phyloP scores from a whole-genome alignment of 352 stramenopile genomes.

The Pythium diclinum region DNA sequence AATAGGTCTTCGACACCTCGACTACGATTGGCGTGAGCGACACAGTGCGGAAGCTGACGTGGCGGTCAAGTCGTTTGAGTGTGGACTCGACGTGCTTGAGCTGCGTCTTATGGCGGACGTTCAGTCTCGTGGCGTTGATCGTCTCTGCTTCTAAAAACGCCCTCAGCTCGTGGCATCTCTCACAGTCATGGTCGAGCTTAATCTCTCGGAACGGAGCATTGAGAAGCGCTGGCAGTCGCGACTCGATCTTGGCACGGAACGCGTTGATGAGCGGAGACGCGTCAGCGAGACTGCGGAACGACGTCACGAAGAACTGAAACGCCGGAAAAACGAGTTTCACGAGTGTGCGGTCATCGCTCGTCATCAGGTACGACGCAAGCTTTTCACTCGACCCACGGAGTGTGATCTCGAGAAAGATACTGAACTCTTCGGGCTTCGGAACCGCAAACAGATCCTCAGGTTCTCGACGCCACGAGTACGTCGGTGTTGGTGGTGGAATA shows the following conservation, averaged over 20 bases:
- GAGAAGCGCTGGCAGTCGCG: background rate
- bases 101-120: conserved; percentile 4
- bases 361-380: background rate
- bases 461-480: background rate
- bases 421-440: conserved; percentile 1
- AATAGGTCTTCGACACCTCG: background rate
- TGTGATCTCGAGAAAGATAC: background rate
- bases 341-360: background rate
- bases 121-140: background rate
- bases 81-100: conserved; percentile 12
- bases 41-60: background rate
- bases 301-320: background rate
- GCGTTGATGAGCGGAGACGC: background rate
- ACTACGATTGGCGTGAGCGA: background rate
- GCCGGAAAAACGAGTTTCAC: conserved; percentile 1
- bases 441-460: background rate
- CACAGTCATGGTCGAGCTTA: conserved; percentile 8
- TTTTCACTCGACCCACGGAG: background rate
- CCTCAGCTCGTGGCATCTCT: conserved; percentile 4
- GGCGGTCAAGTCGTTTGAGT: background rate
- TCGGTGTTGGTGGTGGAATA: background rate
- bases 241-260: background rate
- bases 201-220: background rate
- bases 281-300: background rate
- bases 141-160: conserved; percentile 1